phyloP scores from a whole-genome alignment of 257 asterid genomes.

The Euphrasia confusa region DNA sequence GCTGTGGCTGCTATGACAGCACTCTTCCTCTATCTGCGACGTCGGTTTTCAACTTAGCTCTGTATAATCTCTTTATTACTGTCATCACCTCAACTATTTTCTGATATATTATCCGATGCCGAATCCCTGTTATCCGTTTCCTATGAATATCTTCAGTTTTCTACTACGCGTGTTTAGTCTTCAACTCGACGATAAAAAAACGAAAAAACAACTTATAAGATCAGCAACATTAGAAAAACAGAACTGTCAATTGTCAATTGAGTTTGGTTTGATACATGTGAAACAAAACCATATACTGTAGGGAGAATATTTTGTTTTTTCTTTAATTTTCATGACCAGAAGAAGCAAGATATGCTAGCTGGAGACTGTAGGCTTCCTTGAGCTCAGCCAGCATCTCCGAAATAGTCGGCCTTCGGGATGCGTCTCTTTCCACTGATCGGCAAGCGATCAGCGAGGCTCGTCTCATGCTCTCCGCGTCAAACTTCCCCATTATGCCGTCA shows the following conservation, averaged over 20 bases:
- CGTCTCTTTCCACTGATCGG: conserved; percentile 86
- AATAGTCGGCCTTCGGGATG: conserved; percentile 65
- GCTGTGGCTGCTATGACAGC: conserved; percentile 68
- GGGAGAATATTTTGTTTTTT: background rate
- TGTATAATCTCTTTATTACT: conserved; percentile 8
- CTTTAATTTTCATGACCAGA: conserved; percentile 38
- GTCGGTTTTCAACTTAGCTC: conserved; percentile 40
- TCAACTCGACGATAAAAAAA: no score
- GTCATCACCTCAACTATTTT: no score
- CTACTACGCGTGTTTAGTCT: no score
- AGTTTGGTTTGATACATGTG: background rate
- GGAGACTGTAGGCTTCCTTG: conserved; percentile 73
- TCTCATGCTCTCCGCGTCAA: conserved; percentile 83
- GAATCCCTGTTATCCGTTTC: no score
- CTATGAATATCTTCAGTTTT: no score
- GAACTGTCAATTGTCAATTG: no score
- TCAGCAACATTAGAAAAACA: no score
- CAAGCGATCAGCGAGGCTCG: conserved; percentile 76
- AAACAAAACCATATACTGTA: background rate
- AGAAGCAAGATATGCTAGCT: conserved; percentile 67
- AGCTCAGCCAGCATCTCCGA: conserved; percentile 70
- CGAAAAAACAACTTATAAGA: no score
- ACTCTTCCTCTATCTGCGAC: conserved; percentile 50
- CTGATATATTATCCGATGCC: no score
- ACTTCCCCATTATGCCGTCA: conserved; percentile 65